A percentile compares a stretch with the other conserved stretches of the same genome.
These are phyloP conservation scores for Dipteronia sinensis DNA, from an alignment of 345 rosid species.

Conservation along the genomic window DNA sequence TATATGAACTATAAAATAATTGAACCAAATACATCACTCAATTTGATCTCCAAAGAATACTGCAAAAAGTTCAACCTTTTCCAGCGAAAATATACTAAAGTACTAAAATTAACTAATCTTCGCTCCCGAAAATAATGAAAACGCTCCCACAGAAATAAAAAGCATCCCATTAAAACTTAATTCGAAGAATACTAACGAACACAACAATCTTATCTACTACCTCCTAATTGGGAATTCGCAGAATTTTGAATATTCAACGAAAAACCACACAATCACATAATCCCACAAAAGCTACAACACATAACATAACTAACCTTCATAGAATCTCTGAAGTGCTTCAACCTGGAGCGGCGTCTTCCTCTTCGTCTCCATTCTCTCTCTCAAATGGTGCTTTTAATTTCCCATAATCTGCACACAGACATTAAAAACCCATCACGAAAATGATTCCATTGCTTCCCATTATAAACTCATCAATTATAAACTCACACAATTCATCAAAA, in stretches of 20 bases:
- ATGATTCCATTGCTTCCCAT: neutral
- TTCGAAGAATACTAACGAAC: neutral
- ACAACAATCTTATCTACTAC: neutral
- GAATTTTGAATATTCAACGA: neutral
- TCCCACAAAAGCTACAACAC: neutral
- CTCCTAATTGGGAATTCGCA: neutral
- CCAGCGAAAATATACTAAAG: neutral
- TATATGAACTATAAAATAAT: neutral
- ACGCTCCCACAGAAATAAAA: neutral
- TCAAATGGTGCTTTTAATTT: slow-evolving; percentile 9
- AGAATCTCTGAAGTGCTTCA: slow-evolving; percentile 67
- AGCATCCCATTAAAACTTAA: neutral
- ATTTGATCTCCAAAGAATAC: neutral
- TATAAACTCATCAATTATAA: neutral
- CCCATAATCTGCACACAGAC: slow-evolving; percentile 14
- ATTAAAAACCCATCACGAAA: neutral
- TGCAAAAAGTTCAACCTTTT: neutral
- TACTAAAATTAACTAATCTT: neutral
- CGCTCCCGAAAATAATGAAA: neutral
- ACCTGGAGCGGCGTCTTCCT: slow-evolving; percentile 74
- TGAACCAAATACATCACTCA: neutral
- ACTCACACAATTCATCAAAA: neutral
- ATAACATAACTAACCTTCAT: slow-evolving; percentile 44
- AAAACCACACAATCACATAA: neutral
- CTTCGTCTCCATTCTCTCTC: slow-evolving; percentile 45